Percentiles rank a stretch among this genome's conserved stretches.
Evolutionary conservation across 78 protist genomes (phyloP).

Genomic region (Mantamonas sphyraenae): DNA sequence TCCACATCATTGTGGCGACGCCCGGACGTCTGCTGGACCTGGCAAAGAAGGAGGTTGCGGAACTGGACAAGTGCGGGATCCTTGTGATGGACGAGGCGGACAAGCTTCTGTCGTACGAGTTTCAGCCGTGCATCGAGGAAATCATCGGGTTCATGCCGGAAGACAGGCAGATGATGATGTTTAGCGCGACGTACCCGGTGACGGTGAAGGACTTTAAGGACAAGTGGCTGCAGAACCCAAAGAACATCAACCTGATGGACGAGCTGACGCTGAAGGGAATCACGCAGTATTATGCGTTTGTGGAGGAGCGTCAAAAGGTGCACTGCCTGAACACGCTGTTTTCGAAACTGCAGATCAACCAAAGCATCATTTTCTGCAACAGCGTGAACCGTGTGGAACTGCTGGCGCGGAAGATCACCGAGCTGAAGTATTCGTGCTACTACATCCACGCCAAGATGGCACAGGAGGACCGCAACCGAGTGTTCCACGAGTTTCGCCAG

Average conservation of each 20-base stretch:
- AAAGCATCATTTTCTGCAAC: conserved; percentile 97
- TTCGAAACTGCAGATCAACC: conserved; percentile 92
- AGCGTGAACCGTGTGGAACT: conserved; percentile 92
- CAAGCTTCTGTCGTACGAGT: conserved; percentile 91
- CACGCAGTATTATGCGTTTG: conserved; percentile 96
- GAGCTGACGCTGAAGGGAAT: conserved; percentile 96
- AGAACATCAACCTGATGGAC: conserved; percentile 94
- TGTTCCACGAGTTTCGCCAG: conserved; percentile 95
- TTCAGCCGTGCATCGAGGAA: conserved; percentile 73
- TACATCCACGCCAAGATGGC: conserved; percentile 97
- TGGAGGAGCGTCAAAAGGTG: conserved; percentile 95
- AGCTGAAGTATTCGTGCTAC: conserved; percentile 91
- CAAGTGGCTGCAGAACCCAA: conserved; percentile 68
- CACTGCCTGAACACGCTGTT: conserved; percentile 95
- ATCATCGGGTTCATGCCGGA: conserved; percentile 61
- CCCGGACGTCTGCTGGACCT: conserved; percentile 91
- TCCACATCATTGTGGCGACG: conserved; percentile 93
- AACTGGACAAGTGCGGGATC: conserved; percentile 45
- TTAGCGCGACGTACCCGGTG: conserved; percentile 96
- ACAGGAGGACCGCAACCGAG: conserved; percentile 92
- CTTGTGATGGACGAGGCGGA: conserved; percentile 96
- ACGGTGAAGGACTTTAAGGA: conserved; percentile 79
- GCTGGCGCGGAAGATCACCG: conserved; percentile 85
- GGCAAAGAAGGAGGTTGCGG: conserved; percentile 53
- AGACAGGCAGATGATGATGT: conserved; percentile 79